A percentile compares a stretch with the other conserved stretches of the same genome.
phyloP scores from a whole-genome alignment of 23 red algal species.

The Gracilaria vermiculophylla region DNA sequence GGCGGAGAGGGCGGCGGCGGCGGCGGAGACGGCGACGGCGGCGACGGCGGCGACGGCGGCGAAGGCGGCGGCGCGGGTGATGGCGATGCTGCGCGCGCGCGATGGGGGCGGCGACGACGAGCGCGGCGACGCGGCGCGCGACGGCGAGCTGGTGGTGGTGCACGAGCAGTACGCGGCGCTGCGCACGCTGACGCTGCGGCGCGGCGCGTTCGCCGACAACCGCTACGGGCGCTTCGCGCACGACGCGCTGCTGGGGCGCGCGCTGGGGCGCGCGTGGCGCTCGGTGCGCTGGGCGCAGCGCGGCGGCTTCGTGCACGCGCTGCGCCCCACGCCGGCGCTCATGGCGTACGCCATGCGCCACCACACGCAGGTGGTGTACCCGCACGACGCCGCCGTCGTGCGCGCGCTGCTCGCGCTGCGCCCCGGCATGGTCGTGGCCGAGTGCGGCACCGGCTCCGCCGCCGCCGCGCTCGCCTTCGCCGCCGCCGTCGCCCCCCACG shows the following conservation, averaged over 20 bases:
- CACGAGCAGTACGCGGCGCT: constrained; percentile 50
- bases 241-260: constrained; percentile 49
- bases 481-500: constrained; percentile 68
- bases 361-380: constrained; percentile 97
- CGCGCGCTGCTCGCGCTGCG: constrained; percentile 58
- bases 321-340: constrained; percentile 64
- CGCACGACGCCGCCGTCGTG: constrained; percentile 80
- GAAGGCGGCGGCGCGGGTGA: too few species aligned
- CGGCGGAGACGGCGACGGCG: too few species aligned
- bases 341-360: constrained; percentile 78
- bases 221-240: constrained; percentile 69
- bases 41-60: too few species aligned
- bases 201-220: constrained; percentile 55
- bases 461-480: constrained; percentile 75
- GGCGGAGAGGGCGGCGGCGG: too few species aligned
- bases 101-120: background rate
- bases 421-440: constrained; percentile 69
- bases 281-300: background rate
- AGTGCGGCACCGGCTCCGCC: constrained; percentile 91
- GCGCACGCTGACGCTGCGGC: constrained; percentile 4
- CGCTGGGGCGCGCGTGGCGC: background rate
- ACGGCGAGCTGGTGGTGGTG: constrained; percentile 67
- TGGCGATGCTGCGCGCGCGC: background rate
- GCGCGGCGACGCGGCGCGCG: background rate
- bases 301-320: constrained; percentile 77